phyloP scores from a whole-genome alignment of 306 rosid species.

The Arachis hypogaea region DNA sequence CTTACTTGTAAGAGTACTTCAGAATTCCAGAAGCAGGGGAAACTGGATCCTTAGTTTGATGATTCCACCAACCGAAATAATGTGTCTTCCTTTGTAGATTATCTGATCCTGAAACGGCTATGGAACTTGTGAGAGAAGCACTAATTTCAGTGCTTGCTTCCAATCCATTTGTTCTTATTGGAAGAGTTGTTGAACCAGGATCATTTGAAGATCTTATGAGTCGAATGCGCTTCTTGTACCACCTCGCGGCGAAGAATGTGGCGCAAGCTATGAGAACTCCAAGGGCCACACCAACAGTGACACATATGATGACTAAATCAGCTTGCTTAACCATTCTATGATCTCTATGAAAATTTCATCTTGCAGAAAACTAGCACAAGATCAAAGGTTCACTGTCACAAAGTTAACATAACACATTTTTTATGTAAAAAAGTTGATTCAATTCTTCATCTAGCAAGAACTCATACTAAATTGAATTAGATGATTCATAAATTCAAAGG shows the following conservation, averaged over 20 bases:
- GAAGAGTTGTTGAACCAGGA: constrained; percentile 49
- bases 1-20: constrained; percentile 77
- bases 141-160: constrained; percentile 66
- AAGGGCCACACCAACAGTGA: constrained; percentile 72
- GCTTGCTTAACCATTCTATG: constrained; percentile 58
- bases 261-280: constrained; percentile 66
- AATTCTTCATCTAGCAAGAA: constrained; percentile 14
- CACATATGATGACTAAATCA: constrained; percentile 60
- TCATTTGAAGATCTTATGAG: constrained; percentile 56
- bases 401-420: not conserved
- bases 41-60: constrained; percentile 52
- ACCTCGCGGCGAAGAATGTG: constrained; percentile 49
- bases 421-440: not conserved
- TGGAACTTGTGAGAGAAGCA: constrained; percentile 55
- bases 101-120: constrained; percentile 44
- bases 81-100: constrained; percentile 45
- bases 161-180: constrained; percentile 66
- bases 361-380: constrained; percentile 10
- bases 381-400: constrained; percentile 25
- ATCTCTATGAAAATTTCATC: constrained; percentile 39
- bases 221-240: constrained; percentile 59
- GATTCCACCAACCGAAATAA: constrained; percentile 51
- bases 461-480: not conserved
- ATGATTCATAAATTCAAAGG: not conserved
- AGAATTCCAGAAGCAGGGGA: constrained; percentile 66